Evolutionary conservation across 257 asterid species (phyloP).

Genomic region (Henckelia pumila): DNA sequence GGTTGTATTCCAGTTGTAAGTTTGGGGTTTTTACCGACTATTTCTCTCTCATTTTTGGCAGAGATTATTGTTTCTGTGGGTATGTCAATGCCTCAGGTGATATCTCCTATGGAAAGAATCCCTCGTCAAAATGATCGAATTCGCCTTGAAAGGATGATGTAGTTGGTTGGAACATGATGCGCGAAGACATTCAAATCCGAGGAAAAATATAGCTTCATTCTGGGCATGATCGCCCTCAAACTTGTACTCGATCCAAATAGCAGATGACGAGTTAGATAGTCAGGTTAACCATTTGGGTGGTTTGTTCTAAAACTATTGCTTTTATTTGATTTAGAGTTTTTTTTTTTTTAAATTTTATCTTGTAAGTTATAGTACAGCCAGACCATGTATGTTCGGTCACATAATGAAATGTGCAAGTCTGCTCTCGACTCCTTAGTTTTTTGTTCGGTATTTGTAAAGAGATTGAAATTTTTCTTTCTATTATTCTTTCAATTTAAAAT

Average conservation of each 20-base stretch:
- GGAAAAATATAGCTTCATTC: not conserved
- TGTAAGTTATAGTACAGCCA: not conserved
- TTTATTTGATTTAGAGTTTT: no score
- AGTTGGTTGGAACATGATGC: not conserved
- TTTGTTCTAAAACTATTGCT: not conserved
- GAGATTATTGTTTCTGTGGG: slow-evolving; percentile 93
- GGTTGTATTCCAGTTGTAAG: not conserved
- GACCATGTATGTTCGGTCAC: not conserved
- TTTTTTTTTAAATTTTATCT: not conserved
- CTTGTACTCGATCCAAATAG: not conserved
- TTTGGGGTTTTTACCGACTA: slow-evolving; percentile 3
- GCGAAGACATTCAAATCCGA: no score
- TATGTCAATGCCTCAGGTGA: slow-evolving; percentile 86
- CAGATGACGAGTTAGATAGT: not conserved
- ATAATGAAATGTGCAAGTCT: not conserved
- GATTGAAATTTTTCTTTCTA: not conserved
- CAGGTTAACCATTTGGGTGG: not conserved
- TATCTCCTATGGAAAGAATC: slow-evolving; percentile 50
- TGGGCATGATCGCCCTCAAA: not conserved
- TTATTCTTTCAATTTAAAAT: no score
- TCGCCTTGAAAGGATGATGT: slow-evolving; percentile 43
- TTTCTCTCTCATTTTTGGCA: slow-evolving; percentile 33
- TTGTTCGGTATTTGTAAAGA: not conserved
- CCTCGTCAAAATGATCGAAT: slow-evolving; percentile 38
- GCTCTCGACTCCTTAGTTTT: not conserved